Conservation (phyloP, 176 grass and related monocot genomes). For the Microstegium vimineum region DNA sequence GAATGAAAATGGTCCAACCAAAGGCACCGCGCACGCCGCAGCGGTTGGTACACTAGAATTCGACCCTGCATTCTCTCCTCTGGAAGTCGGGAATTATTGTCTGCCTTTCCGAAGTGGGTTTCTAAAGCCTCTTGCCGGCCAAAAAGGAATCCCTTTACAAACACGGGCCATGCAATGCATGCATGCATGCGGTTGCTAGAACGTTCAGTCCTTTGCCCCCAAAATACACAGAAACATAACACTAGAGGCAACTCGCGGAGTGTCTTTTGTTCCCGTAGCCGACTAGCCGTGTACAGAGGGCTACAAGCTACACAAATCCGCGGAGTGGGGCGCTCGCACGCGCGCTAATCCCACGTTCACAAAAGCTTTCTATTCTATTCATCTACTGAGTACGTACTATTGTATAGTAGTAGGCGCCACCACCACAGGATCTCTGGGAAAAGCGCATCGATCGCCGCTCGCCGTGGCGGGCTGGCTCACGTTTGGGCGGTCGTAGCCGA, state of each 20-base stretch:
- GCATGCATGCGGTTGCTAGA: neutral
- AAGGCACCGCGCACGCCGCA: constrained; percentile 32
- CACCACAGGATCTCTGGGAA: neutral
- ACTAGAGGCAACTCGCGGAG: neutral
- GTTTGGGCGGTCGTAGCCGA: constrained; percentile 28
- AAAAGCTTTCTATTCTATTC: neutral
- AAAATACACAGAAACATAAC: neutral
- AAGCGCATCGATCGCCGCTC: constrained; percentile 5
- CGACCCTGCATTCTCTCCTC: neutral
- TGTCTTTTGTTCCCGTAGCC: neutral
- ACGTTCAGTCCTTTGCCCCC: neutral
- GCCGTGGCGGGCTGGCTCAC: neutral
- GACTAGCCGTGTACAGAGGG: neutral
- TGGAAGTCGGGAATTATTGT: constrained; percentile 14
- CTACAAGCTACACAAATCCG: neutral
- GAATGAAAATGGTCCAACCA: constrained; percentile 27
- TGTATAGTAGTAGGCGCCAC: neutral
- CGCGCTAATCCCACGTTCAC: neutral
- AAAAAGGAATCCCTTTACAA: neutral
- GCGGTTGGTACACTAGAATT: constrained; percentile 37
- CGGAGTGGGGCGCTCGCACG: constrained; percentile 38
- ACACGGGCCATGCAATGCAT: neutral
- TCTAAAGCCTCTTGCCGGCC: constrained; percentile 21
- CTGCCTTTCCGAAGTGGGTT: constrained; percentile 47
- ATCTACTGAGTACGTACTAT: too few relatives aligned